Percentiles rank a stretch among this genome's conserved stretches.
Evolutionary conservation across 805 yeast genomes (phyloP).

Genomic region (Millerago galiae): DNA sequence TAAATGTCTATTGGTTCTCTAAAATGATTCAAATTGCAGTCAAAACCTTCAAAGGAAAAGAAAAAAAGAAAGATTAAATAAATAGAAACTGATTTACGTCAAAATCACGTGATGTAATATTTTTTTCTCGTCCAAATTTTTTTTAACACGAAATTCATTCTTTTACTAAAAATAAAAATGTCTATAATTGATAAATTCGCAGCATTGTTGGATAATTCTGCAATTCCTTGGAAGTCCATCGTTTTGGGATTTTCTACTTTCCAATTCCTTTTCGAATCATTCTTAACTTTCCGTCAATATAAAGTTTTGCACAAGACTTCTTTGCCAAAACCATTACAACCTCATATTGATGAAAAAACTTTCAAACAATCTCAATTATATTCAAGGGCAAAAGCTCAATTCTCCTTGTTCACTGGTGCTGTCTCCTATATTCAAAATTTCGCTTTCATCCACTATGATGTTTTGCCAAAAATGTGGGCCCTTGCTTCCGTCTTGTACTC

Average conservation of each 20-base stretch:
- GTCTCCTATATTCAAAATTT: constrained; percentile 50
- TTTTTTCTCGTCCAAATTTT: neutral
- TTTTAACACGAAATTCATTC: neutral
- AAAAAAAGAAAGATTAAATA: constrained; percentile 1
- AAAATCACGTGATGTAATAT: neutral
- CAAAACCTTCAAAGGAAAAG: constrained; percentile 32
- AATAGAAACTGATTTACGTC: neutral
- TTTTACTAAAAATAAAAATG: constrained; percentile 10
- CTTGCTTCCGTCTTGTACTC: constrained; percentile 35
- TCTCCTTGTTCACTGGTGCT: constrained; percentile 50
- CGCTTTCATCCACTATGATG: constrained; percentile 50
- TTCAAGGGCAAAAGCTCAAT: constrained; percentile 70
- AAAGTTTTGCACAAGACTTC: constrained; percentile 46
- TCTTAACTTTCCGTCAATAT: constrained; percentile 73
- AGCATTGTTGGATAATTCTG: constrained; percentile 54
- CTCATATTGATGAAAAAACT: constrained; percentile 65
- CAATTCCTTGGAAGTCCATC: constrained; percentile 73
- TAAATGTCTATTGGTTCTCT: constrained; percentile 81
- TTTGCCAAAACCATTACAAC: constrained; percentile 65
- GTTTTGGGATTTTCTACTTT: constrained; percentile 70
- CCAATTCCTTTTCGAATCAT: constrained; percentile 69
- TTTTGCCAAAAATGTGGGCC: constrained; percentile 60
- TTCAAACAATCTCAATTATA: constrained; percentile 73
- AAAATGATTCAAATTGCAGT: constrained; percentile 79
- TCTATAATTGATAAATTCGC: constrained; percentile 34